Base-by-base conservation (phyloP, 2,329 filamentous ascomycete genomes). In the Cytospora leucostoma region DNA sequence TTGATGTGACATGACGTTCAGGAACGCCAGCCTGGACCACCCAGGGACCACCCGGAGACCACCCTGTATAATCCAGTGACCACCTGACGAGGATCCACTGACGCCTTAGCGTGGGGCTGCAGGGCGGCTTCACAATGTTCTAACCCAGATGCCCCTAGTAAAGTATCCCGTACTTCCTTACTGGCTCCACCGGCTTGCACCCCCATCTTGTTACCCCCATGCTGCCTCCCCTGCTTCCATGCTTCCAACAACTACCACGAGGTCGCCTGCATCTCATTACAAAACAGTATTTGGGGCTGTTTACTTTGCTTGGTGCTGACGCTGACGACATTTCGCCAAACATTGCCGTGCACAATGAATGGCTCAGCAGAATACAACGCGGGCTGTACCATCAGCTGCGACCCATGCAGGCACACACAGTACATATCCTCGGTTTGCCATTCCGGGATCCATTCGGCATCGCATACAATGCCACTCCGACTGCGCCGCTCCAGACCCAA, bases 241-340 rank as follows among this genome's bases (percentile, higher is more conserved):
- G 61, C 15, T 58, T 62, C 44, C 37, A 34, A 55, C 38, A 52
- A 15, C 44, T 61, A 50, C 51, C 56, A 62, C 51, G 63, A 60
- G 47, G 52, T 33, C 17, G 32, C 52, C 56, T 64, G 57, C 57
- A 65, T 61, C 54, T 60, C 35, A 66, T 66, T 64, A 66, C 64
- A 66, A 57, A 66, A 61, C 64, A 53, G 38, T 66, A 59, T 59
- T 55, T 56, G 58, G 38, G 35, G 17, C 7, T n/a, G 44, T n/a
- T 2, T 19, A 4, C 17, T 19, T 44, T 44, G n/a, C 40, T 40
- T 44, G 40, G 7, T 8, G 40, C 40, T 19, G 40, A 44, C 17
- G 57, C 51, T 61, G 38, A 55, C 52, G 51, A 35, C 40, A 33
- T 56, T 38, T 40, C 47, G 15, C 55, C 55, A 58, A 47, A n/a